phyloP scores from a whole-genome alignment of 2,329 filamentous ascomycete genomes.

The Calonectria pseudoreteaudii region DNA sequence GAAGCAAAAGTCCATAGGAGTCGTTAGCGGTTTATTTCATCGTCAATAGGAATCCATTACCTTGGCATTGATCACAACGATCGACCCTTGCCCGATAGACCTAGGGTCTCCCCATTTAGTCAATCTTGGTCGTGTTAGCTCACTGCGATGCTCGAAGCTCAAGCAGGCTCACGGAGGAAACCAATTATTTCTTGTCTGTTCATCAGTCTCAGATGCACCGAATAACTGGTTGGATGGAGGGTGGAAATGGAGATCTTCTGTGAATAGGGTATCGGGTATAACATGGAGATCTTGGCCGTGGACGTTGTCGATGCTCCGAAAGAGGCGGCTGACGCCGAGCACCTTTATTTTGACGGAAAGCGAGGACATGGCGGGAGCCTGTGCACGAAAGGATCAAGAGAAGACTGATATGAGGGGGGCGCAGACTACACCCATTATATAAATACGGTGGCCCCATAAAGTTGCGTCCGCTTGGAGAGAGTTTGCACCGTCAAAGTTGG shows the following conservation, averaged over 20 bases:
- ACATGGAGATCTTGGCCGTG: background rate
- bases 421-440: background rate
- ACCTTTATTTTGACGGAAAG: background rate
- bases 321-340: background rate
- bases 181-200: background rate
- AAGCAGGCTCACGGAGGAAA: background rate
- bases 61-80: background rate
- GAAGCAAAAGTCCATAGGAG: background rate
- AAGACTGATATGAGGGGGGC: background rate
- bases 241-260: constrained; percentile 2
- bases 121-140: background rate
- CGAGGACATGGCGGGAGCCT: background rate
- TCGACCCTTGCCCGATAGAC: background rate
- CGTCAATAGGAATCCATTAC: background rate
- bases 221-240: background rate
- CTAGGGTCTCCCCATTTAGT: background rate
- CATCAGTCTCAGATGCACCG: background rate
- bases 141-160: too few species aligned
- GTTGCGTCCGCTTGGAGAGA: background rate
- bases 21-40: background rate
- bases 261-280: background rate
- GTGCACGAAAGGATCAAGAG: background rate
- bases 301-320: background rate
- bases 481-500: background rate
- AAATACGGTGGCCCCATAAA: background rate